Evolutionary conservation across 306 rosid species (phyloP).

Genomic region (Echinosophora koreensis): DNA sequence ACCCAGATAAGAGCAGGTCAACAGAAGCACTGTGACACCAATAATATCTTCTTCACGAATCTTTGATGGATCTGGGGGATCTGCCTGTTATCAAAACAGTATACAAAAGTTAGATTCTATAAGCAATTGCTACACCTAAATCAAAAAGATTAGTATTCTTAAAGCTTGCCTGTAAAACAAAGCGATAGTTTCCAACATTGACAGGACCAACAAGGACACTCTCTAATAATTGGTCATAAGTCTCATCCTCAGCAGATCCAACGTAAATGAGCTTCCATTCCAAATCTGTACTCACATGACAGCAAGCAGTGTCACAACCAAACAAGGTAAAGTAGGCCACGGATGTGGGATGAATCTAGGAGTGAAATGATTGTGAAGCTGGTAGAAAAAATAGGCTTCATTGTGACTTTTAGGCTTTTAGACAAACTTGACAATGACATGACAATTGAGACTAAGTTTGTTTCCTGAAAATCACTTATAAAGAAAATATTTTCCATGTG

Average conservation of each 20-base stretch:
- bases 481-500: background rate
- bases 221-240: slow-evolving; percentile 86
- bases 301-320: slow-evolving; percentile 24
- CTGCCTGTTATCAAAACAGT: slow-evolving; percentile 64
- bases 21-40: slow-evolving; percentile 82
- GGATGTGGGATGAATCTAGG: background rate
- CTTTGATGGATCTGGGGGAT: slow-evolving; percentile 92
- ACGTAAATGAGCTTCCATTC: slow-evolving; percentile 97
- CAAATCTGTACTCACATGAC: slow-evolving; percentile 60
- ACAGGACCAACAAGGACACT: slow-evolving; percentile 96
- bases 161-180: slow-evolving; percentile 77
- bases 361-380: slow-evolving; percentile 2
- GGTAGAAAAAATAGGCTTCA: slow-evolving; percentile 19
- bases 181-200: slow-evolving; percentile 91
- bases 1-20: slow-evolving; percentile 90
- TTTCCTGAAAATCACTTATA: background rate
- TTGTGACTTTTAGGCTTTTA: background rate
- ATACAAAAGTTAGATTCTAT: slow-evolving; percentile 6
- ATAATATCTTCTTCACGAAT: slow-evolving; percentile 94
- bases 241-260: slow-evolving; percentile 96
- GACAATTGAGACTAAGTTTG: background rate
- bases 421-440: slow-evolving; percentile 9
- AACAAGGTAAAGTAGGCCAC: background rate
- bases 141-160: background rate
- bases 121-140: slow-evolving; percentile 15